These are phyloP conservation scores for Diaporthe vexans DNA, from an alignment of 2,329 filamentous ascomycete species.

Conservation along the genomic window DNA sequence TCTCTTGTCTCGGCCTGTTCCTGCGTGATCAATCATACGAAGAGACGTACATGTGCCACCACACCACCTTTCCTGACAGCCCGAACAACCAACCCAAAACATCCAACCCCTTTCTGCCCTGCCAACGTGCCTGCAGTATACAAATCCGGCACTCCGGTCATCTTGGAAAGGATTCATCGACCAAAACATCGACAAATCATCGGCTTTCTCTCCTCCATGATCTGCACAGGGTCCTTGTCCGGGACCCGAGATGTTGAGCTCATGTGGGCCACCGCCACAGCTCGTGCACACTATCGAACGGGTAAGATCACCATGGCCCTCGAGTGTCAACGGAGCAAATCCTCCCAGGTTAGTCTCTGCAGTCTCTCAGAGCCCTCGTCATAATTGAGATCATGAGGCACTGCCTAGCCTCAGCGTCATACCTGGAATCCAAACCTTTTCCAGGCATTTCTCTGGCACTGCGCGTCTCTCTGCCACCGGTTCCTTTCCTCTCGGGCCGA, in stretches of 20 bases:
- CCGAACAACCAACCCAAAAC: too few species aligned
- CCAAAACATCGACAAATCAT: constrained; percentile 11
- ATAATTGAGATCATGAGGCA: neutral
- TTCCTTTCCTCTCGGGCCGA: constrained; percentile 9
- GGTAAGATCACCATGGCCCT: neutral
- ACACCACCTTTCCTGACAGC: neutral
- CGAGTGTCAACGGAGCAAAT: constrained; percentile 12
- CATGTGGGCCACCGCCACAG: constrained; percentile 10
- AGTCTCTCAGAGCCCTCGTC: neutral
- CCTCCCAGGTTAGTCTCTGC: neutral
- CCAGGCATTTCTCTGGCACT: neutral
- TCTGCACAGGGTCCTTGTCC: constrained; percentile 8
- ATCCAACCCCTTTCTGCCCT: neutral
- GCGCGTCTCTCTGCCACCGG: neutral
- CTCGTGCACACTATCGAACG: neutral
- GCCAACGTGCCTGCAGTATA: neutral
- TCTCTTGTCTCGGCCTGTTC: constrained; percentile 9
- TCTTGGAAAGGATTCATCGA: neutral
- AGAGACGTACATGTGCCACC: neutral
- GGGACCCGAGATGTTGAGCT: constrained; percentile 5
- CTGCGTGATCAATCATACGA: constrained; percentile 29
- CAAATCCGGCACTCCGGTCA: neutral
- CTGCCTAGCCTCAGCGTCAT: neutral
- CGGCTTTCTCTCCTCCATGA: neutral
- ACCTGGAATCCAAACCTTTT: neutral